A percentile compares a stretch with the other conserved stretches of the same genome.
Evolutionary conservation across 805 yeast species (phyloP).

Genomic region (Candida morakotiae): DNA sequence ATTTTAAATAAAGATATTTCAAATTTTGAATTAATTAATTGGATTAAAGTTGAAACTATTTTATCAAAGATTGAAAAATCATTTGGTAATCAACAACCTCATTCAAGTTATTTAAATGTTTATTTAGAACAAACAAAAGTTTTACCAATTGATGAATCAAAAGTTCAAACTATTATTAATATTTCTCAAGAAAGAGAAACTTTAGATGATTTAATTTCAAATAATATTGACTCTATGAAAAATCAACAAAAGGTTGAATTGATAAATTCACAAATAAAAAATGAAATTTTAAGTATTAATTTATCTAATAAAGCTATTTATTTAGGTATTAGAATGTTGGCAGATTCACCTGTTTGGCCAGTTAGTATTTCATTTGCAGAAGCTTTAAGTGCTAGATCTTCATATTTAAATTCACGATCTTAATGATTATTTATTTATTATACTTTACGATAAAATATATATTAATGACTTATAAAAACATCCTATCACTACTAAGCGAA

Average conservation of each 20-base stretch:
- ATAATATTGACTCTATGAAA: slow-evolving; percentile 1
- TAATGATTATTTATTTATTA: neutral
- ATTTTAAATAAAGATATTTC: slow-evolving; percentile 9
- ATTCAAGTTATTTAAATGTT: slow-evolving; percentile 54
- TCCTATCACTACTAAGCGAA: too few species aligned
- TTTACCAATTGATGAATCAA: slow-evolving; percentile 23
- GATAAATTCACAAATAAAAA: slow-evolving; percentile 37
- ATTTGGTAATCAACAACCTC: slow-evolving; percentile 44
- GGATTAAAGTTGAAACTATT: slow-evolving; percentile 61
- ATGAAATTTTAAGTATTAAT: slow-evolving; percentile 45
- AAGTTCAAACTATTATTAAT: slow-evolving; percentile 49
- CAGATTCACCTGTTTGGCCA: slow-evolving; percentile 89
- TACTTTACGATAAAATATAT: neutral
- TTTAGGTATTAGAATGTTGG: slow-evolving; percentile 69
- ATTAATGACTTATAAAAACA: too few species aligned
- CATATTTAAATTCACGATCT: slow-evolving; percentile 9
- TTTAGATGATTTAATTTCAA: slow-evolving; percentile 8
- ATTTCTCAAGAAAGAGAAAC: slow-evolving; percentile 10
- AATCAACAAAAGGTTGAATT: slow-evolving; percentile 29
- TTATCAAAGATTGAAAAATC: slow-evolving; percentile 59
- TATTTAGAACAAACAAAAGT: slow-evolving; percentile 56
- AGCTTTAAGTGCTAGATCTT: slow-evolving; percentile 59
- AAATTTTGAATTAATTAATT: slow-evolving; percentile 18
- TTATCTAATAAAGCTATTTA: slow-evolving; percentile 56
- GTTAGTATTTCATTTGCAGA: slow-evolving; percentile 75